Evolutionary conservation across 306 rosid species (phyloP).

Genomic region (Potentilla sterilis): DNA sequence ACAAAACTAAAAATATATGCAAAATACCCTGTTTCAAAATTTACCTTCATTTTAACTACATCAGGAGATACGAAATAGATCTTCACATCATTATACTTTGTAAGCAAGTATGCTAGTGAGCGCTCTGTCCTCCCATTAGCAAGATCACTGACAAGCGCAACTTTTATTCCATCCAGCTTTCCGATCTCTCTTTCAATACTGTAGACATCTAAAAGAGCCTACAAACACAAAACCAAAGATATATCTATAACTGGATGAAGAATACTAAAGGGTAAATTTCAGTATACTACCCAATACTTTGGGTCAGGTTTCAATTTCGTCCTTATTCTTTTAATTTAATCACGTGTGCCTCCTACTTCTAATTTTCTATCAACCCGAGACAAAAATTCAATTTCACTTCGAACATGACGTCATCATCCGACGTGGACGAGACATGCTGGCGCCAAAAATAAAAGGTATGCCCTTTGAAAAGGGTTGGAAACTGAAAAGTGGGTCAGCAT

Average conservation of each 20-base stretch:
- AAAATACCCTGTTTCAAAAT: background rate
- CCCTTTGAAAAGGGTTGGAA: too few relatives aligned
- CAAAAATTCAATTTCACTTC: too few relatives aligned
- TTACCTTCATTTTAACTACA: slow-evolving; percentile 85
- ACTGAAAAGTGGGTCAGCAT: too few relatives aligned
- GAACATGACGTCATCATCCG: too few relatives aligned
- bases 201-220: slow-evolving; percentile 87
- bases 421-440: too few relatives aligned
- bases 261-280: too few relatives aligned
- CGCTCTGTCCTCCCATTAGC: slow-evolving; percentile 90
- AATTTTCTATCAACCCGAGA: too few relatives aligned
- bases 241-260: background rate
- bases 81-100: slow-evolving; percentile 70
- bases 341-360: too few relatives aligned
- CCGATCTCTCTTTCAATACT: slow-evolving; percentile 80
- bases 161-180: slow-evolving; percentile 67
- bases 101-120: slow-evolving; percentile 82
- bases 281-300: too few relatives aligned
- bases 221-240: slow-evolving; percentile 2
- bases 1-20: background rate
- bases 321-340: too few relatives aligned
- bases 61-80: slow-evolving; percentile 76
- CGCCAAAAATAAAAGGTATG: too few relatives aligned
- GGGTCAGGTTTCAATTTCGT: too few relatives aligned
- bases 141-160: slow-evolving; percentile 88